A percentile compares a stretch with the other conserved stretches of the same genome.
phyloP scores from a whole-genome alignment of 2,329 filamentous ascomycete genomes.

The Colletotrichum scovillei region DNA sequence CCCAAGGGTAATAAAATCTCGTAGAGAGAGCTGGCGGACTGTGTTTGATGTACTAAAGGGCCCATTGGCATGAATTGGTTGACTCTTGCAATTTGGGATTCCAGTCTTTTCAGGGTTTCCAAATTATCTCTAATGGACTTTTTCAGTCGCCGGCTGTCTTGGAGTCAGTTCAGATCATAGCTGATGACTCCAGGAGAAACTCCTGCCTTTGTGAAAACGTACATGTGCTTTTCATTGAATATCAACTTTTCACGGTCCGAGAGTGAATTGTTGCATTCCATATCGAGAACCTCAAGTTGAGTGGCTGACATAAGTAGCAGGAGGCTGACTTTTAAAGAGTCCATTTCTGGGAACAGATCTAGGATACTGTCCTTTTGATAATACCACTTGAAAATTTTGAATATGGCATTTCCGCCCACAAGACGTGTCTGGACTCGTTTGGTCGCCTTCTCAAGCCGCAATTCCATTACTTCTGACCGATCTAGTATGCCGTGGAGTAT shows the following conservation, averaged over 20 bases:
- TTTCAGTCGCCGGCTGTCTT: background rate
- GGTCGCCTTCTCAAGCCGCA: background rate
- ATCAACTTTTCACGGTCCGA: background rate
- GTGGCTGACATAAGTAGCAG: background rate
- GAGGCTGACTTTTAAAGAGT: background rate
- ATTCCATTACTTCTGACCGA: background rate
- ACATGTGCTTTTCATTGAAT: background rate
- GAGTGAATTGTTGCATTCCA: background rate
- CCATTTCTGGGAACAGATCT: background rate
- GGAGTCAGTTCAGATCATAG: background rate
- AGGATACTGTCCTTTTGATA: background rate
- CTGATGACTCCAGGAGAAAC: background rate
- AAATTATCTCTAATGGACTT: background rate
- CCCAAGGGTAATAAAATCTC: background rate
- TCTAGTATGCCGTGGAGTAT: background rate
- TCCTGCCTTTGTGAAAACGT: too few relatives aligned
- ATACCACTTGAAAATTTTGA: background rate
- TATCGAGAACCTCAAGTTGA: background rate
- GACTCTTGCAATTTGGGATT: background rate
- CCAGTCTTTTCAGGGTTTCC: background rate
- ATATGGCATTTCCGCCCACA: too few relatives aligned
- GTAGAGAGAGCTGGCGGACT: background rate
- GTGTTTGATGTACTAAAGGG: rapidly evolving
- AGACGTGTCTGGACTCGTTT: too few relatives aligned
- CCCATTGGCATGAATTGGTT: too few relatives aligned